These are phyloP conservation scores for Leersia perrieri DNA, from an alignment of 176 grass and related monocot genomes.

Conservation along the genomic window DNA sequence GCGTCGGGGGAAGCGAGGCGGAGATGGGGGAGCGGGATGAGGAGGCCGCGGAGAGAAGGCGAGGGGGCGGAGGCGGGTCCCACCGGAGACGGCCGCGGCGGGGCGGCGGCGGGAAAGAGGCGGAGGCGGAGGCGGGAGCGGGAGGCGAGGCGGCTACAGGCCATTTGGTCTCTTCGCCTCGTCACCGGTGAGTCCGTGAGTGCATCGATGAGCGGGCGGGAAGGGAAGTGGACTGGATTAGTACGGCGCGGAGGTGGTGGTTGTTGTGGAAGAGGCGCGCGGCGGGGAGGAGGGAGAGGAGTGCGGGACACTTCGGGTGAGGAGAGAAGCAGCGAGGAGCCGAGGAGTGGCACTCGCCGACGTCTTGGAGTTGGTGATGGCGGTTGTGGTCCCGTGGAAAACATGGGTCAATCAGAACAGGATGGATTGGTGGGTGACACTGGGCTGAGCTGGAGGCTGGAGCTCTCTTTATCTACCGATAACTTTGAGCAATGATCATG, in stretches of 20 bases:
- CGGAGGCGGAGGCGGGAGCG: constrained; percentile 1
- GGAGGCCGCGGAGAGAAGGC: constrained; percentile 18
- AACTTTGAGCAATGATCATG: too few relatives aligned
- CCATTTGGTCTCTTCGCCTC: constrained; percentile 20
- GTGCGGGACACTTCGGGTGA: constrained; percentile 26
- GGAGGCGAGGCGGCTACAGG: constrained; percentile 24
- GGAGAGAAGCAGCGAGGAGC: not conserved
- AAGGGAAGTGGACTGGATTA: too few relatives aligned
- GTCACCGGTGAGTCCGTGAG: not conserved
- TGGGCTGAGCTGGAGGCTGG: not conserved
- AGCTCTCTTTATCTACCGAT: too few relatives aligned
- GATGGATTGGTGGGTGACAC: not conserved
- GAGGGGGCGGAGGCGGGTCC: not conserved
- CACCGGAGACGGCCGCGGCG: not conserved
- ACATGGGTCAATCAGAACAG: not conserved
- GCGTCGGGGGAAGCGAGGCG: not conserved
- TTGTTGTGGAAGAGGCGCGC: not conserved
- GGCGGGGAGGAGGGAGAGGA: constrained; percentile 17
- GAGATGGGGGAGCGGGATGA: not conserved
- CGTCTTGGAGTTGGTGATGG: too few relatives aligned
- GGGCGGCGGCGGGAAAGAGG: not conserved
- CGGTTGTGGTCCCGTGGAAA: constrained; percentile 1
- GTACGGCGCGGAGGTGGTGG: not conserved
- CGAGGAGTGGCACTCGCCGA: too few relatives aligned
- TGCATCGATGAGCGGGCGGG: too few relatives aligned